Conservation (phyloP, 2,329 filamentous ascomycete genomes). For the Aspergillus fumigatus region DNA sequence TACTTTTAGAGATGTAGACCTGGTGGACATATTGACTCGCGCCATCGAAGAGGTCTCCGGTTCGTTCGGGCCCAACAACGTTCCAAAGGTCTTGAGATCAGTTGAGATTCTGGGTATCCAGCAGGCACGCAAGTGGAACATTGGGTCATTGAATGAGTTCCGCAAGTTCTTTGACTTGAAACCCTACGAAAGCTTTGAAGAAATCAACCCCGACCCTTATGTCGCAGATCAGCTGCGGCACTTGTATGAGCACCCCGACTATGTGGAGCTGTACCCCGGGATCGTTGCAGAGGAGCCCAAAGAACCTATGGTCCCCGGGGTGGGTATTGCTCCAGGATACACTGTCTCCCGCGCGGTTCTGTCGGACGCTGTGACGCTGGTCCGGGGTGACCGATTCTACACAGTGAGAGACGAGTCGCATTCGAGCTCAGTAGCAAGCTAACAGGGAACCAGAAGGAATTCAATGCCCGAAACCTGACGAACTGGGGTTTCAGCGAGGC, state of each 20-base stretch:
- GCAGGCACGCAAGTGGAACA: slow-evolving; percentile 70
- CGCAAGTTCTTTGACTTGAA: slow-evolving; percentile 75
- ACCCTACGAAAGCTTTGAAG: slow-evolving; percentile 71
- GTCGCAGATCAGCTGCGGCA: slow-evolving; percentile 62
- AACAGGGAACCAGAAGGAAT: slow-evolving; percentile 49
- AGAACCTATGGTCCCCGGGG: slow-evolving; percentile 66
- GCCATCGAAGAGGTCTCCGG: slow-evolving; percentile 65
- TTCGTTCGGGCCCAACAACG: slow-evolving; percentile 67
- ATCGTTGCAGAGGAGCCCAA: slow-evolving; percentile 73
- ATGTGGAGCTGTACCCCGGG: slow-evolving; percentile 76
- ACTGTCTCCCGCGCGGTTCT: slow-evolving; percentile 73
- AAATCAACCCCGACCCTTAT: slow-evolving; percentile 73
- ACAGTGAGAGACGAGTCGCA: slow-evolving; percentile 39
- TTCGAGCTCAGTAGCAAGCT: slow-evolving; percentile 21
- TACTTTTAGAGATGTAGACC: slow-evolving; percentile 68
- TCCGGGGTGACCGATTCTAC: slow-evolving; percentile 74
- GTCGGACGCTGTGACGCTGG: slow-evolving; percentile 71
- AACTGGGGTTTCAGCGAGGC: slow-evolving; percentile 80
- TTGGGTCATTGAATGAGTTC: slow-evolving; percentile 79
- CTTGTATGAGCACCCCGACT: slow-evolving; percentile 67
- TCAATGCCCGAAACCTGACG: slow-evolving; percentile 67
- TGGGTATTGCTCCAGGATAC: slow-evolving; percentile 70
- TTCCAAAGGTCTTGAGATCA: slow-evolving; percentile 67
- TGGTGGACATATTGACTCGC: slow-evolving; percentile 64
- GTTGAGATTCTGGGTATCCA: slow-evolving; percentile 78